Evolutionary conservation across 805 yeast genomes (phyloP).

Genomic region (Ogataea neopini): DNA sequence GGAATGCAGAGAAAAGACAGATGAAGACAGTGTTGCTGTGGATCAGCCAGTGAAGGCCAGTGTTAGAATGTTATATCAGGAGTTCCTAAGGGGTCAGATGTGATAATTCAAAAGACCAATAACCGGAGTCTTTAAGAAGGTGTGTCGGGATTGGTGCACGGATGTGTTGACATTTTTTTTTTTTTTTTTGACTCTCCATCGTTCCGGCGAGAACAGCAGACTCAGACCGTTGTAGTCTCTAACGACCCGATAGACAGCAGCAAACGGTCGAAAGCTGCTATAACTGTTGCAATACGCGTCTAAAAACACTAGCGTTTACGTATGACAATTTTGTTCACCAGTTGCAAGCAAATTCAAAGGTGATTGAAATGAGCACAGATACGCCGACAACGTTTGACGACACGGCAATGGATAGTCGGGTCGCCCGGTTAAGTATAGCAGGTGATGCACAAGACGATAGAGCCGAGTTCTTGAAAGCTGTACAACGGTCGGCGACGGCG

Average conservation of each 20-base stretch:
- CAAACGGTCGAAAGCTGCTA: no score
- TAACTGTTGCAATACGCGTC: no score
- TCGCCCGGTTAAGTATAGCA: constrained; percentile 33
- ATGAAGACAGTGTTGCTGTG: neutral
- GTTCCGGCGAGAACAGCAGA: constrained; percentile 4
- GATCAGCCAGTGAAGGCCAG: neutral
- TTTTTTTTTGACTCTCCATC: neutral
- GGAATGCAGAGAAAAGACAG: neutral
- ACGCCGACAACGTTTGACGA: constrained; percentile 15
- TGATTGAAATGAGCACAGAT: constrained; percentile 3
- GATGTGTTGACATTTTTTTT: constrained; percentile 16
- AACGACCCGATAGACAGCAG: no score
- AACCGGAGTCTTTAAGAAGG: no score
- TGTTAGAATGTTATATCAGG: constrained; percentile 14
- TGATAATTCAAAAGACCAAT: no score
- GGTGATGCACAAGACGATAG: constrained; percentile 20
- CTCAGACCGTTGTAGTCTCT: neutral
- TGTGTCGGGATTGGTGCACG: no score
- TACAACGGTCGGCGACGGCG: constrained; percentile 8
- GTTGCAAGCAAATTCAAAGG: neutral
- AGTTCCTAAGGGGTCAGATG: constrained; percentile 10
- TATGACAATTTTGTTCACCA: no score
- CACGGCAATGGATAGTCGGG: constrained; percentile 24
- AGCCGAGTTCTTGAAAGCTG: constrained; percentile 16
- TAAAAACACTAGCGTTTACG: no score